Evolutionary conservation across 495 filamentous ascomycete genomes (phyloP).

Genomic region (Aspergillus sparsus): DNA sequence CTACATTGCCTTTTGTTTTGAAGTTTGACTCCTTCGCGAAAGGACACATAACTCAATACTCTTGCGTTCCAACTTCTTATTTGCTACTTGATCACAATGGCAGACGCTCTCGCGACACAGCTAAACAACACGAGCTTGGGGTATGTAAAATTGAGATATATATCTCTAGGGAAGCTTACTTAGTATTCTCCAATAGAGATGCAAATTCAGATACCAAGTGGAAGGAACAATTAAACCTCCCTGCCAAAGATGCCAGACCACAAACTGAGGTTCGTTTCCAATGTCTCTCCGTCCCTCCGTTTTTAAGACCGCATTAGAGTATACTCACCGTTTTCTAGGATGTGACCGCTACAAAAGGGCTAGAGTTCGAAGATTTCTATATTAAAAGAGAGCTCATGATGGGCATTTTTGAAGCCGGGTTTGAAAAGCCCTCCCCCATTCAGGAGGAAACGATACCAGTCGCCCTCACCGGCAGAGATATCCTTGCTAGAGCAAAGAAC

Average conservation of each 20-base stretch:
- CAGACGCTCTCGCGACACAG: constrained; percentile 65
- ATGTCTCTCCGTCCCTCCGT: not conserved
- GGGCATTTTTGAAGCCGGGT: constrained; percentile 98
- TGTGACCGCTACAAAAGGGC: constrained; percentile 94
- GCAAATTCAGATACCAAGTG: constrained; percentile 62
- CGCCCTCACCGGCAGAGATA: constrained; percentile 90
- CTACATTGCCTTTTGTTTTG: not conserved
- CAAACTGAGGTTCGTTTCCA: constrained; percentile 80
- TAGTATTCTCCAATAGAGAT: constrained; percentile 45
- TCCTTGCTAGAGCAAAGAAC: constrained; percentile 95
- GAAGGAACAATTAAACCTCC: constrained; percentile 76
- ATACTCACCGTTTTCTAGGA: constrained; percentile 56
- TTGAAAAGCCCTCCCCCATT: constrained; percentile 97
- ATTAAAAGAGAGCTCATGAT: constrained; percentile 94
- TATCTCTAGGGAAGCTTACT: constrained; percentile 18
- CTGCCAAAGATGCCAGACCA: constrained; percentile 79
- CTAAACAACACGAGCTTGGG: constrained; percentile 70
- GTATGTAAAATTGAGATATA: constrained; percentile 41
- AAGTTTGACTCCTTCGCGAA: not conserved
- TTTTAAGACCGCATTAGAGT: not conserved
- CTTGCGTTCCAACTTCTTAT: not conserved
- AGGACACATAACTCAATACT: constrained; percentile 3
- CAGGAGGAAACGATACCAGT: constrained; percentile 99
- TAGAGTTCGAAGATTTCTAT: constrained; percentile 96
- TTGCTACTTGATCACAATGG: constrained; percentile 44